Base-by-base conservation (phyloP, 2,329 filamentous ascomycete genomes). In the Trichoderma sp. region DNA sequence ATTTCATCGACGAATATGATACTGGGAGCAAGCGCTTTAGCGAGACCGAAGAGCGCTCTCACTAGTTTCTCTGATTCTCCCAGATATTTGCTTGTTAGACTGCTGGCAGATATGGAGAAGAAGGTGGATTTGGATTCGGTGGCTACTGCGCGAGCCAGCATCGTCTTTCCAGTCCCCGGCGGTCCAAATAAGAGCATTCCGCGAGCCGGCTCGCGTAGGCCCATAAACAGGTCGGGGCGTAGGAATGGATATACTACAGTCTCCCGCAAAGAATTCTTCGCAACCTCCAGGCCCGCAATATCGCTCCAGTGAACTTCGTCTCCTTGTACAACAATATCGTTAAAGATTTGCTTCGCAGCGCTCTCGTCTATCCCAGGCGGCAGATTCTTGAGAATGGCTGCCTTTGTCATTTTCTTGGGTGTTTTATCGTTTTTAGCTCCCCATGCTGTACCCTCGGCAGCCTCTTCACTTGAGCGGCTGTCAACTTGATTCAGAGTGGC, bases 1-100 rank as follows among this genome's bases (percentile, higher is more conserved):
- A 99, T 99, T 80, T 99, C 96, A 78, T 99, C 96, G 5, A 99
- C 94, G 76, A 99, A 99, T 72, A 99, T 98, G 79, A 99, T 98
- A 73, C 93, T 96, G 0, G 96, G 96, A 0, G 96, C 94, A 58
- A 98, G 86, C 43, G 90, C 87, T 80, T 97, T 97, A 6, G 96
- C 95, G n/a, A 98, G 84, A 0, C 90, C 89, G 80, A 99, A 99
- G 0, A 99, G 85, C 4, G 96, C 96, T 43, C 94, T 90, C 2
- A 99, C 96, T 4, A 99, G 89, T 82, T 99, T 99, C 82, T 99
- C 96, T 0, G 93, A 97, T 79, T 99, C 96, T 58, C 96, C 96
- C 11, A 98, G 87, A 81, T 95, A 99, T 82, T 99, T 99, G 78
- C 93, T 97, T 1, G 95, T 98, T 75, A 99, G 83, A 76, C 93